Evolutionary conservation across 805 yeast species (phyloP), one percentile per base, ranked within the genome.

Genomic region (Barnettozyma sucrosica): DNA sequence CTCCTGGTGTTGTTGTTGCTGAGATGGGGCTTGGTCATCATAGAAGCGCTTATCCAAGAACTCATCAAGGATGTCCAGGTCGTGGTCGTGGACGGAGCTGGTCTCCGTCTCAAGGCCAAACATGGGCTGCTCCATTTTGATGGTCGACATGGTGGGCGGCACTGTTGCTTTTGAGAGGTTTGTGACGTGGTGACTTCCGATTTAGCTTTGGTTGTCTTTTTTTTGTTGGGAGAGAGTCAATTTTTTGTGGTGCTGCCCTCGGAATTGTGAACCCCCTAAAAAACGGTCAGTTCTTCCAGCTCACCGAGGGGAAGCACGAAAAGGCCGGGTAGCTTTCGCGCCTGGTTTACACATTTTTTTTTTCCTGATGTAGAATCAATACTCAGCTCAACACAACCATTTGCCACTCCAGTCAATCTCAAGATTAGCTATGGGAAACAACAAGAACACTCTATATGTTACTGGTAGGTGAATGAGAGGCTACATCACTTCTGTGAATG

Each of bases 41-140:
- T 58, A 59, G 10, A 58, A 43, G 9, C 64, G 52, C 41, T 51
- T 55, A 46, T 59, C 64, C 23, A 59, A 28, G 46, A 59, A 59
- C 51, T 80, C 85, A 55, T 77, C 82, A 40, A 80, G 58, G 32
- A 80, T 69, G 51, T 80, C 83, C 7, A 52, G 28, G 21, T 51
- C 54, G 20, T 70, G 74, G 33, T 70, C 48, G 28, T 45, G 45
- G 21, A 18, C 21, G 21, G 42, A 23, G 19, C 38, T 20, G 10
- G 10, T 5, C 24, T 33, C 43, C 21, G 43, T 14, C 14, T 47
- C 49, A 18, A 47, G 9, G 24, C 49, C 46, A 24, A 47, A 47
- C 41, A 47, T 30, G 21, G 44, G 52, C 21, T 38, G 47, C 16
- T 49, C 58, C 18, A 55, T 18, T 28, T 53, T 51, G 38, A 51